Evolutionary conservation across 2,329 filamentous ascomycete genomes (phyloP).

Genomic region (Sporothrix humicola): DNA sequence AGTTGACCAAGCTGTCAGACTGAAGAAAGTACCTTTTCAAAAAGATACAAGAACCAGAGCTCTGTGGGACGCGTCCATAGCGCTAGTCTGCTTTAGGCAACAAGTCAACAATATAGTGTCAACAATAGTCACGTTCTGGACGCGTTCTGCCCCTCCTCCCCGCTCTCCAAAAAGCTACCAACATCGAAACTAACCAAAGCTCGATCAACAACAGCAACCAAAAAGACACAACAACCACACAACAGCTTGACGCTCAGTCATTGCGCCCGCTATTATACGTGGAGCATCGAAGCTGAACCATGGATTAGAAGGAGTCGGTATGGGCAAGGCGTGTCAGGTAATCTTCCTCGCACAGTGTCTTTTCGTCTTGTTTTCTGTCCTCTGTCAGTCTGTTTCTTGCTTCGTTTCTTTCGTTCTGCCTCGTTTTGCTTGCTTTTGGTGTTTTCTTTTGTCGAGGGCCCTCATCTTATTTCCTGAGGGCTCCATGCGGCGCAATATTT

Average conservation of each 20-base stretch:
- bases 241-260: constrained; percentile 19
- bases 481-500: constrained; percentile 15
- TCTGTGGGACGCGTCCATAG: neutral
- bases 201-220: constrained; percentile 9
- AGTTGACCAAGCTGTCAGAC: neutral
- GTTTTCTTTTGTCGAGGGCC: neutral
- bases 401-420: neutral
- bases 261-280: constrained; percentile 17
- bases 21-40: neutral
- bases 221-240: neutral
- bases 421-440: neutral
- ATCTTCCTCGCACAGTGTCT: constrained; percentile 5
- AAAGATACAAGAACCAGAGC: neutral
- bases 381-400: neutral
- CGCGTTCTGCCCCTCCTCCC: constrained; percentile 27
- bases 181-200: neutral
- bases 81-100: constrained; percentile 30
- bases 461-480: constrained; percentile 2
- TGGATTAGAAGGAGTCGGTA: constrained; percentile 12
- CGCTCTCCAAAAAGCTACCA: neutral
- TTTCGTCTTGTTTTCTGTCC: neutral
- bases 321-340: constrained; percentile 7
- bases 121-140: constrained; percentile 29
- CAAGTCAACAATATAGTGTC: constrained; percentile 32
- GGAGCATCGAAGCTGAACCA: constrained; percentile 18